Evolutionary conservation across 2,329 filamentous ascomycete genomes (phyloP).

Genomic region (Clonostachys solani): DNA sequence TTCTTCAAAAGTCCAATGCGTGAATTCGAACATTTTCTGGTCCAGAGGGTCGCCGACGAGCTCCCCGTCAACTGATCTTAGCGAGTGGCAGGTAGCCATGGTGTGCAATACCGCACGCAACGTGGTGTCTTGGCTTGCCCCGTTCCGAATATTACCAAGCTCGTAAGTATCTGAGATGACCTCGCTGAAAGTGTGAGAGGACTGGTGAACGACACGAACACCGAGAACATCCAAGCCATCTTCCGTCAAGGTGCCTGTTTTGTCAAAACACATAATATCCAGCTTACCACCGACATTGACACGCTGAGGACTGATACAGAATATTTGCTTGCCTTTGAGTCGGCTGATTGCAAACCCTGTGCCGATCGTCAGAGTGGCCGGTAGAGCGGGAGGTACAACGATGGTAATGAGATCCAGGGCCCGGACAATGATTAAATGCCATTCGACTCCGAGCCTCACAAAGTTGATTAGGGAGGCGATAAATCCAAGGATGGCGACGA

Average conservation of each 20-base stretch:
- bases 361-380: conserved; percentile 91
- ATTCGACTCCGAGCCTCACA: conserved; percentile 73
- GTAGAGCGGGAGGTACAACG: conserved; percentile 90
- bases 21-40: conserved; percentile 98
- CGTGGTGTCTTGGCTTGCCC: conserved; percentile 19
- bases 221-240: conserved; percentile 93
- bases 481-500: conserved; percentile 82
- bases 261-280: conserved; percentile 96
- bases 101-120: conserved; percentile 71
- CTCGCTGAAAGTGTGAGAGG: conserved; percentile 64
- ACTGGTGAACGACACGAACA: conserved; percentile 69
- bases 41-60: conserved; percentile 92
- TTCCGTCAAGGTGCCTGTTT: conserved; percentile 96
- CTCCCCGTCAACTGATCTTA: conserved; percentile 82
- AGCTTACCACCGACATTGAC: conserved; percentile 96
- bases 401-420: conserved; percentile 96
- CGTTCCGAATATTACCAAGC: conserved; percentile 43
- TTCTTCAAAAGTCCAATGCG: conserved; percentile 88
- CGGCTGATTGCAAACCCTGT: conserved; percentile 90
- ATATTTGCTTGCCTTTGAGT: conserved; percentile 85
- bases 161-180: conserved; percentile 63
- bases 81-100: conserved; percentile 96
- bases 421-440: conserved; percentile 87
- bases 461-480: conserved; percentile 92
- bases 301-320: conserved; percentile 95